A percentile compares a stretch with the other conserved stretches of the same genome.
These are phyloP conservation scores for Colletotrichum sp. DNA, from an alignment of 2,329 filamentous ascomycete species.

Conservation along the genomic window DNA sequence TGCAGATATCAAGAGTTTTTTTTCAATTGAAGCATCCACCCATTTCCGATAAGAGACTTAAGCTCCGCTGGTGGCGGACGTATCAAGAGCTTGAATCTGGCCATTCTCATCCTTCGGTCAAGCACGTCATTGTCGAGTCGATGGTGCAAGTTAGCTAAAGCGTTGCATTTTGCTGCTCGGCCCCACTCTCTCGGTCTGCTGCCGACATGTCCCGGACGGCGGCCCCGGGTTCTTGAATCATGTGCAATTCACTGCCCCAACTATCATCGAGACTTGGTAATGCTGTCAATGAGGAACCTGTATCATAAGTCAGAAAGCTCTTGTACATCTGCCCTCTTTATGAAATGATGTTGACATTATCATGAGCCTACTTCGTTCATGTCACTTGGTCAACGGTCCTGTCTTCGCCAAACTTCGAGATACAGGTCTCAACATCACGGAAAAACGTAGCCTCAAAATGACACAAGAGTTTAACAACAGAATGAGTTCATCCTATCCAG, in stretches of 20 bases:
- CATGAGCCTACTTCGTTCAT: too few relatives aligned
- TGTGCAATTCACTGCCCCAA: background rate
- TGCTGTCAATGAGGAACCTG: background rate
- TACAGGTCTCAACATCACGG: background rate
- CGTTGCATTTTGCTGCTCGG: background rate
- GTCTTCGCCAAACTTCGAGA: background rate
- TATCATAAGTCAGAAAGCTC: too few relatives aligned
- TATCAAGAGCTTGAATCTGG: background rate
- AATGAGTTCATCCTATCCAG: background rate
- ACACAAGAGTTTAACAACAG: accelerated
- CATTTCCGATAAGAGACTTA: background rate
- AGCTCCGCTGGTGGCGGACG: background rate
- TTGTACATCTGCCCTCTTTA: too few relatives aligned
- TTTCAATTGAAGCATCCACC: background rate
- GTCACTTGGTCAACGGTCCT: background rate
- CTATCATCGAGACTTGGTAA: background rate
- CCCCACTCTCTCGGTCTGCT: background rate
- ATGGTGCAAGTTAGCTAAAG: background rate
- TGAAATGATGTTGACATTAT: too few relatives aligned
- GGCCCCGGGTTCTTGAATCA: background rate
- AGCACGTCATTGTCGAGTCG: slow-evolving; percentile 3
- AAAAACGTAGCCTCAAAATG: background rate
- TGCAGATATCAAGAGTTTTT: background rate
- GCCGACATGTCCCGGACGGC: background rate
- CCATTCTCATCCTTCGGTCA: background rate